These are phyloP conservation scores for Calonectria henricotiae DNA, from an alignment of 2,329 filamentous ascomycete species.

Conservation along the genomic window DNA sequence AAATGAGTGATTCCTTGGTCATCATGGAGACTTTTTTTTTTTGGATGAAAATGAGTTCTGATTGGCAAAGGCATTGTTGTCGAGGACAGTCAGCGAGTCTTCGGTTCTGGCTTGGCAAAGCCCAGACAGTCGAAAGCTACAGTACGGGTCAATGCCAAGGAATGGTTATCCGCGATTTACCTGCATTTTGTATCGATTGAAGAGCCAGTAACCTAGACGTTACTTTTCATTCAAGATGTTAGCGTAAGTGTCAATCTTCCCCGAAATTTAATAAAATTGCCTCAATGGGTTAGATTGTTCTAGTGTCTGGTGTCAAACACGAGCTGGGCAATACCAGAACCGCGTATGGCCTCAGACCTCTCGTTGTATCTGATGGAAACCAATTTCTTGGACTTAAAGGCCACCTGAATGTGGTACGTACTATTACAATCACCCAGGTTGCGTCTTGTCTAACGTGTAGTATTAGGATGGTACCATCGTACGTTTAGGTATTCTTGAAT, in stretches of 20 bases:
- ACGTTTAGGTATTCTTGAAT: conserved; percentile 20
- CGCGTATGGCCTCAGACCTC: background rate
- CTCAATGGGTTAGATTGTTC: background rate
- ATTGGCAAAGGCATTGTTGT: conserved; percentile 21
- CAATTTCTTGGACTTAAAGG: conserved; percentile 21
- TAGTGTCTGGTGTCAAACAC: background rate
- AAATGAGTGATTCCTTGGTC: conserved; percentile 7
- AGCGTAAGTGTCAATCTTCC: background rate
- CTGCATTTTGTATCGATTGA: background rate
- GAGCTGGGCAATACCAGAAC: background rate
- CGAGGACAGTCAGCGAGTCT: conserved; percentile 6
- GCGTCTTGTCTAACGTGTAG: background rate
- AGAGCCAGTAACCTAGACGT: background rate
- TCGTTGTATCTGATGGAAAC: conserved; percentile 2
- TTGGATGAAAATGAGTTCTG: conserved; percentile 16
- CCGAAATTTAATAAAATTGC: background rate
- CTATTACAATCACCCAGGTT: no score
- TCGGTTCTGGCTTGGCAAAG: background rate
- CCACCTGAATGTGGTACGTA: conserved; percentile 20
- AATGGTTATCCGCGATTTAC: conserved; percentile 22
- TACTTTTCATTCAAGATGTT: background rate
- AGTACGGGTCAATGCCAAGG: background rate
- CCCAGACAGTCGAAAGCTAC: background rate
- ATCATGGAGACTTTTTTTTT: conserved; percentile 16
- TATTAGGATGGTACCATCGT: conserved; percentile 29